Evolutionary conservation across 768 basidiomycete species (phyloP).

Genomic region (Lactarius hatsudake): DNA sequence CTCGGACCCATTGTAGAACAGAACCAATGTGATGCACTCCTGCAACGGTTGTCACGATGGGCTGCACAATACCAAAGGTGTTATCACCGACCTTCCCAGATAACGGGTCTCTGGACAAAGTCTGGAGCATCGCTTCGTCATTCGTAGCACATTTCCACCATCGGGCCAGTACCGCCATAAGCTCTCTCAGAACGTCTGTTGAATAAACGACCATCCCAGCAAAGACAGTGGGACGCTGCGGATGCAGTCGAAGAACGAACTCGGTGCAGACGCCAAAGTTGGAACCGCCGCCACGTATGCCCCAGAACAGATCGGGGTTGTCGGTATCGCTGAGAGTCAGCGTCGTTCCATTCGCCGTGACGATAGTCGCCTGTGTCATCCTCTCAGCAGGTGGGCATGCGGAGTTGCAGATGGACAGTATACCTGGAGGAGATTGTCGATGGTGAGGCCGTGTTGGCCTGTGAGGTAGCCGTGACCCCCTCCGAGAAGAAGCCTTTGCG

Average conservation of each 20-base stretch:
- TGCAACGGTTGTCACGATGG: constrained; percentile 26
- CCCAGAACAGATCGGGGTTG: constrained; percentile 50
- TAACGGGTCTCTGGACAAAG: constrained; percentile 39
- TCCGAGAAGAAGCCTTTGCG: constrained; percentile 45
- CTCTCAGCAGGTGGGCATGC: constrained; percentile 22
- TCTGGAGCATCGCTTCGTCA: constrained; percentile 40
- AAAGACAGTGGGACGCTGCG: constrained; percentile 49
- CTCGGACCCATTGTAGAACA: constrained; percentile 53
- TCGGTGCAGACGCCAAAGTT: constrained; percentile 57
- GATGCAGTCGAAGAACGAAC: constrained; percentile 46
- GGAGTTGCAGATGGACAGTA: constrained; percentile 22
- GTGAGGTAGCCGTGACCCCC: constrained; percentile 56
- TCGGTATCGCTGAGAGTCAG: constrained; percentile 33
- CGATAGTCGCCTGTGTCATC: constrained; percentile 40
- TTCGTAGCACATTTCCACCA: constrained; percentile 42
- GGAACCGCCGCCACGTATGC: constrained; percentile 49
- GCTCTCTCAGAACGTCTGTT: constrained; percentile 25
- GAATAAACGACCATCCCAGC: constrained; percentile 42
- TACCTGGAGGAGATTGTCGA: constrained; percentile 46
- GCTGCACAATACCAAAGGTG: background rate
- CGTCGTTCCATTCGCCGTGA: constrained; percentile 44
- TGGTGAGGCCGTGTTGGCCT: constrained; percentile 39
- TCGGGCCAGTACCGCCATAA: constrained; percentile 31
- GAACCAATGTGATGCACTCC: constrained; percentile 38
- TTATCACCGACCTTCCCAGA: constrained; percentile 37